Conservation (phyloP, 305 asterid genomes). For the Rubia tinctorum region DNA sequence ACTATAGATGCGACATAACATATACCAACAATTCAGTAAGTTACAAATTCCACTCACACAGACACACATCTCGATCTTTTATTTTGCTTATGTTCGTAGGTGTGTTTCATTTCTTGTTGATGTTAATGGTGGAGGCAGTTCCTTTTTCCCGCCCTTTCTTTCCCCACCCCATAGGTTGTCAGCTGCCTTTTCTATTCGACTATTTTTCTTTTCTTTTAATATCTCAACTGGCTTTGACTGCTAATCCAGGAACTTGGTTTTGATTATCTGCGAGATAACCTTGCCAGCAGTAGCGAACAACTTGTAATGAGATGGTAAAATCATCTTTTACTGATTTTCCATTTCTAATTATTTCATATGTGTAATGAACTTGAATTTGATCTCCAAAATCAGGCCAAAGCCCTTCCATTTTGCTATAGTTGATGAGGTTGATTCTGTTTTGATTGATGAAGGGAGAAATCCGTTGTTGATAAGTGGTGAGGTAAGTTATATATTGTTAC, state of each 20-base stretch:
- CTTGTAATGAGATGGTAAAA: constrained; percentile 97
- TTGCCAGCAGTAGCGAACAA: constrained; percentile 66
- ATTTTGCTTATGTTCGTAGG: not conserved
- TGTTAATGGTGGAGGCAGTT: constrained; percentile 15
- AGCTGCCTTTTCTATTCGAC: constrained; percentile 11
- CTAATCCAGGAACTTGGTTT: constrained; percentile 86
- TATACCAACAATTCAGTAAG: constrained; percentile 92
- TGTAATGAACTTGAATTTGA: constrained; percentile 8
- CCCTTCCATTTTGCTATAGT: constrained; percentile 98
- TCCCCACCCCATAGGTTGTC: constrained; percentile 5
- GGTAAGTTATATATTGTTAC: constrained; percentile 44
- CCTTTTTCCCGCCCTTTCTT: not conserved
- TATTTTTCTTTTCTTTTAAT: constrained; percentile 5
- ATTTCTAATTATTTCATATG: constrained; percentile 12
- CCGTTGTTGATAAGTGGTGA: constrained; percentile 94
- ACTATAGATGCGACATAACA: constrained; percentile 90
- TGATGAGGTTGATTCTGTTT: constrained; percentile 98
- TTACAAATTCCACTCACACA: not conserved
- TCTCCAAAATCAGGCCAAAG: constrained; percentile 70
- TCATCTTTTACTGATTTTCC: constrained; percentile 18
- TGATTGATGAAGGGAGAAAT: constrained; percentile 98
- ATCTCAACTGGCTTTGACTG: not conserved
- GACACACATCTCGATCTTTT: not conserved
- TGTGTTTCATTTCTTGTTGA: not conserved
- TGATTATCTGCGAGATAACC: constrained; percentile 96